phyloP scores from a whole-genome alignment of 371 early-diverging fungal genomes.

The Apophysomyces variabilis region DNA sequence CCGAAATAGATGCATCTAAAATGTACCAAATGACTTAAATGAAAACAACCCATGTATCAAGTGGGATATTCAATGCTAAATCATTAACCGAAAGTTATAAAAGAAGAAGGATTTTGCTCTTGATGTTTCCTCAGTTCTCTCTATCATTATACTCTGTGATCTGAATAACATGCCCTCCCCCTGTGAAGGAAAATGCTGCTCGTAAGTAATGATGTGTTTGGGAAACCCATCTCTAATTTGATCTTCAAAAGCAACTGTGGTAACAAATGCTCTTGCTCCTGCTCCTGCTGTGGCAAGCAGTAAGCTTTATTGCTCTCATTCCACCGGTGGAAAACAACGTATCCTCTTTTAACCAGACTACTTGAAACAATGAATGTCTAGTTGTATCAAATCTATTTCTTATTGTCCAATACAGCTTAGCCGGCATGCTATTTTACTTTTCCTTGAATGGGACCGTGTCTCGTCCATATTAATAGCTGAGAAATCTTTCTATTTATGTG shows the following conservation, averaged over 20 bases:
- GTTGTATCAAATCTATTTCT: no score
- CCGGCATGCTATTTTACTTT: no score
- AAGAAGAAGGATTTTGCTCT: neutral
- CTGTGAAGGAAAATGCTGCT: conserved; percentile 14
- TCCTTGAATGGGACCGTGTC: no score
- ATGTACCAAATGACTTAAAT: no score
- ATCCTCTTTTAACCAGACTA: no score
- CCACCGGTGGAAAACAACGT: no score
- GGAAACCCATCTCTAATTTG: neutral
- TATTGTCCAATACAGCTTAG: no score
- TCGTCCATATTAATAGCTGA: no score
- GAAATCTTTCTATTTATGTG: no score
- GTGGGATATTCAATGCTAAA: neutral
- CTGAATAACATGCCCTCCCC: neutral
- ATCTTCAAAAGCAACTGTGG: conserved; percentile 19
- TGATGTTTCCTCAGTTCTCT: neutral
- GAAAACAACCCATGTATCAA: no score
- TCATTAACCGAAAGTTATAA: neutral
- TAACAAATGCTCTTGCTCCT: conserved; percentile 15
- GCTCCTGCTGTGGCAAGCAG: conserved; percentile 17
- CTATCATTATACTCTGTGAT: conserved; percentile 2
- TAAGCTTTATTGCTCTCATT: neutral
- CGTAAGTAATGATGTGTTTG: conserved; percentile 10
- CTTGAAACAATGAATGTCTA: no score
- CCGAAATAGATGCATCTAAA: no score